Evolutionary conservation across 495 filamentous ascomycete genomes (phyloP), one percentile per base, ranked within the genome.

Genomic region (Penicillium riverlandense): DNA sequence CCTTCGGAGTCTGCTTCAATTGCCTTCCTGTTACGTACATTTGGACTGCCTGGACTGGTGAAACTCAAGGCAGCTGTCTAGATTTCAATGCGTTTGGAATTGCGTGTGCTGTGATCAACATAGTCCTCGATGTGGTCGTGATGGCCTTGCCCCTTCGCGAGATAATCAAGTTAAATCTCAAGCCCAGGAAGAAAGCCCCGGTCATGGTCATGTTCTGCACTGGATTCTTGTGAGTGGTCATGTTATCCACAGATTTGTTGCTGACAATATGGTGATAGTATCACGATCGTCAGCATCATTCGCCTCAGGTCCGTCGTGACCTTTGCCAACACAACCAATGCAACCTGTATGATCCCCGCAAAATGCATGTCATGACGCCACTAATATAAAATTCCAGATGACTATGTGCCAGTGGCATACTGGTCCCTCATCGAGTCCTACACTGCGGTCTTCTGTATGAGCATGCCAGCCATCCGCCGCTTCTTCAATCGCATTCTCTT

Each of bases 191-290:
- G 54, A 79, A 76, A 50, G 40, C 70, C 8, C 64, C 61, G n/a
- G 57, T 80, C 30, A 63, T 66, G 33, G 15, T 76, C 7, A 74
- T 80, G 58, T 79, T 80, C 51, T 60, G 61, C 4, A 59, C 77
- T 12, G 77, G 77, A 9, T 61, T 76, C 14, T 66, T 79, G 75
- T 78, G 59, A 48, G 65, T 59, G 12, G 40, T 35, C 28, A 35
- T 41, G 28, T 22, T 38, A 37, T 16, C 29, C 13, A 12, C 35
- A 4, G 37, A n/a, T 45, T 14, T 36, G 28, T 32, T 4, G 31
- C 11, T 16, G 13, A 38, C 45, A 41, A 45, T 38, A 38, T 13
- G 6, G 11, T 33, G 27, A 13, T 33, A 69, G 61, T 40, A 64
- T 66, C 27, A 69, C 60, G 11, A 37, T 73, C 35, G 54, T 71